Base-by-base conservation (phyloP, 768 basidiomycete species). In the Calocybe gangraenosa region DNA sequence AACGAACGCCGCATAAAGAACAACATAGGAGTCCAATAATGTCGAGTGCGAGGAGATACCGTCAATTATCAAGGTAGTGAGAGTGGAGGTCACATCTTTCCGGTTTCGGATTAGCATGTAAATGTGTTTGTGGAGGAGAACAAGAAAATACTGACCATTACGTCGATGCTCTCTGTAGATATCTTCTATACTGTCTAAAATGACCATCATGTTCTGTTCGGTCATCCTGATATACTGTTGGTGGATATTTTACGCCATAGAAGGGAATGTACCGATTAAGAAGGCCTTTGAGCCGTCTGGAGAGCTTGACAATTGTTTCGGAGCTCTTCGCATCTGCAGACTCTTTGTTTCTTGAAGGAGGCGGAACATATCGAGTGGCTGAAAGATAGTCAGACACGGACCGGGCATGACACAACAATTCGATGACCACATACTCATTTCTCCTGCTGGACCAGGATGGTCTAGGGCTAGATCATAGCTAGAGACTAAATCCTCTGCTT, bases 11-110 rank as follows among this genome's bases (percentile, higher is more conserved):
- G 91, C 92, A 57, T 95, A 82, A 1, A 96, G 73, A 9, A 89
- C 82, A 34, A 96, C 90, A 56, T 89, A 94, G 5, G 90, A 90
- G 61, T 95, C 92, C 33, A 96, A 73, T 3, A 90, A 72, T 20
- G 84, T 82, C 0, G 87, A 80, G 61, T 88, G 88, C 14, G 83
- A 76, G 2, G 90, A 81, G 43, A 94, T 88, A 34, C 85, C 82
- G 44, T 83, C 75, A 38, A 92, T 77, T 41, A 95, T 79, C 39
- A 96, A 68, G 2, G 67, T 75, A 5, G 91, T 90, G 36, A 94
- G 59, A 5, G 79, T 82, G 1, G 84, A 81, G 0, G 92, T 90
- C 2, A 94, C 86, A 55, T 94, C 93, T 94, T 30, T 34, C 31
- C 20, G 40, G 14, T 23, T 20, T 40, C 50, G 37, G 20, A 42